Conservation (phyloP, 176 grass and related monocot genomes). For the Carex pumila region DNA sequence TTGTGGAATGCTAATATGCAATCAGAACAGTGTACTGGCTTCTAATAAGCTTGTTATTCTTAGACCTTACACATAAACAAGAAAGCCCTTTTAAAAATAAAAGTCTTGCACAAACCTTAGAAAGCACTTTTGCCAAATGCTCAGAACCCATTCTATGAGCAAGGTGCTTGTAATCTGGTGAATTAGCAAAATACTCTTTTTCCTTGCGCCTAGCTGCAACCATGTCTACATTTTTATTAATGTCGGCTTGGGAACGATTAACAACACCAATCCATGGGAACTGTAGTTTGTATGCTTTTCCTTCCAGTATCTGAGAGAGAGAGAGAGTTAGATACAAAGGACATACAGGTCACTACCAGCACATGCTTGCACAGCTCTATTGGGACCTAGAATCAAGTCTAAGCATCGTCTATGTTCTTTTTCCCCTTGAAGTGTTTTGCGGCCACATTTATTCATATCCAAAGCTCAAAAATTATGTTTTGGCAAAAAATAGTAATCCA, state of each 20-base stretch:
- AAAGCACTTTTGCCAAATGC: slow-evolving; percentile 92
- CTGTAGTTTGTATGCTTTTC: slow-evolving; percentile 78
- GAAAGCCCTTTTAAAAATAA: not conserved
- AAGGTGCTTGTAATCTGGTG: slow-evolving; percentile 91
- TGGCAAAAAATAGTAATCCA: not conserved
- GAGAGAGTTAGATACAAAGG: not conserved
- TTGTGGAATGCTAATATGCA: too few species aligned
- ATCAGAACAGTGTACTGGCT: not conserved
- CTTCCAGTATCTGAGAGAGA: slow-evolving; percentile 82
- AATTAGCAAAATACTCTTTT: slow-evolving; percentile 77
- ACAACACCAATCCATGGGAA: slow-evolving; percentile 96
- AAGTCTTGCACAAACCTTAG: slow-evolving; percentile 45
- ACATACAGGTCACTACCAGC: not conserved
- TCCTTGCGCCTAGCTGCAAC: slow-evolving; percentile 94
- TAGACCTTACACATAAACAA: not conserved
- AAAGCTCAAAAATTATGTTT: not conserved
- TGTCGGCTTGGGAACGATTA: slow-evolving; percentile 96
- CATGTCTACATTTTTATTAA: slow-evolving; percentile 99
- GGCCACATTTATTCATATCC: not conserved
- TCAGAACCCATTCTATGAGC: slow-evolving; percentile 91
- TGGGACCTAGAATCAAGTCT: not conserved
- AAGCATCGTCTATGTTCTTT: not conserved
- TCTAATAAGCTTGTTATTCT: not conserved
- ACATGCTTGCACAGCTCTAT: not conserved
- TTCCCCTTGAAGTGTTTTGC: not conserved